Base-by-base conservation (phyloP, 257 asterid genomes). In the Primulina eburnea region DNA sequence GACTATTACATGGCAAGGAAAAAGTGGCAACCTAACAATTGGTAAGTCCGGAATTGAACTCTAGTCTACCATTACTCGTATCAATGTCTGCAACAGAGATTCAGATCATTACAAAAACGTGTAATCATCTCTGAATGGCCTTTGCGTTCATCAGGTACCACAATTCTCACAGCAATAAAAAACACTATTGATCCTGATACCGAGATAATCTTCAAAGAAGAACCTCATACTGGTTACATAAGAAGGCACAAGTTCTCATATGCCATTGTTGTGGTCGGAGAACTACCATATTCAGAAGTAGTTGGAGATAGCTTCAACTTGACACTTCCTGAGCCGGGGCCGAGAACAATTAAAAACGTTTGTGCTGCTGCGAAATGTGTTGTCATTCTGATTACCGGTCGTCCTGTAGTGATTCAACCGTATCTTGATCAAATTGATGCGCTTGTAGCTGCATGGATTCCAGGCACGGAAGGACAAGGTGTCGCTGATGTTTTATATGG, bases 201-300 rank as follows among this genome's bases (percentile, higher is more conserved):
- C 3, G 69, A 69, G 14, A 71, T 82, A 21, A 55, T 71, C 8
- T 77, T 29, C 69, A 65, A 50, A 14, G 77, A 74, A 52, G 79
- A 79, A 14, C 87, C 87, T 1, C 75, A 74, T 2, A 12, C 80
- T 1, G 72, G 65, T 9, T 74, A 68, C 56, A 71, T 82, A 7
- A 77, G 75, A 62, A 17, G 59, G 55, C 70, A 62, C 65, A 30
- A 68, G 1, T 82, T 82, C 68, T 77, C 84, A 2, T 79, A 79
- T 20, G 84, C 87, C 10, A 73, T 82, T 40, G 87, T 82, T 4
- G 87, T 82, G 16, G 85, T 83, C 14, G 87, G 87, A 8, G 87
- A 83, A 38, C 69, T 35, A 8, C 87, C 87, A 0, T 80, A 83
- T 30, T 57, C 87, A 8, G 87, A 83, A 64, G 73, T 75, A 17